Conservation (phyloP, 768 basidiomycete species). For the Pulveroboletus frians region DNA sequence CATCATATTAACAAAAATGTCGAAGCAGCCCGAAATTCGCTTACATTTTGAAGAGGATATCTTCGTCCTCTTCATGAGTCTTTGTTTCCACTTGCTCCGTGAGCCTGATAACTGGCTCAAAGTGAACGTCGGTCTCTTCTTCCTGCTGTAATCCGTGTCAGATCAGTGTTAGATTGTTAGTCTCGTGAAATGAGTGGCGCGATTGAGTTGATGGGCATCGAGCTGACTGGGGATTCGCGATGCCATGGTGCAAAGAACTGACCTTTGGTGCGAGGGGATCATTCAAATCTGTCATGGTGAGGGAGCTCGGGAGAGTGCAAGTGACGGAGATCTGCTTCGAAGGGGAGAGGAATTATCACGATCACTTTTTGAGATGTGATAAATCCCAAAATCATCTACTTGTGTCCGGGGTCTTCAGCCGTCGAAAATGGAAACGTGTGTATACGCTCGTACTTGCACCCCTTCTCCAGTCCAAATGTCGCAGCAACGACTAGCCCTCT, state of each 20-base stretch:
- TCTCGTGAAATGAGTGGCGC: slow-evolving; percentile 26
- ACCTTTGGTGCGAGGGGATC: slow-evolving; percentile 73
- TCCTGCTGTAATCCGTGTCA: slow-evolving; percentile 34
- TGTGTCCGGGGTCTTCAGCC: slow-evolving; percentile 26
- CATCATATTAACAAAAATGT: slow-evolving; percentile 5
- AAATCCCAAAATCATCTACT: slow-evolving; percentile 2
- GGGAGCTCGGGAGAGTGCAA: slow-evolving; percentile 9
- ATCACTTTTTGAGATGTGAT: slow-evolving; percentile 17
- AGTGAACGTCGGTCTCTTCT: slow-evolving; percentile 85
- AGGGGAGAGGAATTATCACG: slow-evolving; percentile 18
- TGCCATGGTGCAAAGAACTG: slow-evolving; percentile 26
- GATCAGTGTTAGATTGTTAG: slow-evolving; percentile 23
- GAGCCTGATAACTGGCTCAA: slow-evolving; percentile 95
- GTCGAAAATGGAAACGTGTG: slow-evolving; percentile 10
- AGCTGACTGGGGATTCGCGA: not conserved
- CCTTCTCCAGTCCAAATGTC: slow-evolving; percentile 28
- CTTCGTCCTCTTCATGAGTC: slow-evolving; percentile 93
- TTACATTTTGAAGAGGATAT: slow-evolving; percentile 92
- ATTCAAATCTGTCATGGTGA: slow-evolving; percentile 50
- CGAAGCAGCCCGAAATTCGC: slow-evolving; percentile 28
- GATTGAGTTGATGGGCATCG: slow-evolving; percentile 22
- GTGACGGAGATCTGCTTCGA: slow-evolving; percentile 9
- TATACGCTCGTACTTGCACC: too few relatives aligned
- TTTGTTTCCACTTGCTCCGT: slow-evolving; percentile 94
- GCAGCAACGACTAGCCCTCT: slow-evolving; percentile 36